phyloP scores from a whole-genome alignment of 2,329 filamentous ascomycete species.

The Pyricularia grisea region DNA sequence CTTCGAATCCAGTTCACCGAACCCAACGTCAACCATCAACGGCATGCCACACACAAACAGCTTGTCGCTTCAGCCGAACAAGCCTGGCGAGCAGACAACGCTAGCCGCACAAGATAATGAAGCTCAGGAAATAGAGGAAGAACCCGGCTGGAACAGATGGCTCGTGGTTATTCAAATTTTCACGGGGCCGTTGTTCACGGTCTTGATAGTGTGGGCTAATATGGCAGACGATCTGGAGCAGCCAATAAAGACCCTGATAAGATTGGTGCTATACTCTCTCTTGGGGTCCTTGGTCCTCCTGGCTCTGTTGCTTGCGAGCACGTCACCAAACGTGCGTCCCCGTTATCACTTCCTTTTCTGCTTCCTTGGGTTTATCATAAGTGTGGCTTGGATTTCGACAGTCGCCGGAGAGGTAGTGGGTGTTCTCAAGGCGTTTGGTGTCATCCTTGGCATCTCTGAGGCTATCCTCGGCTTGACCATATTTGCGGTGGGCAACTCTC shows the following conservation, averaged over 20 bases:
- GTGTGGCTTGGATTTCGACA: slow-evolving; percentile 92
- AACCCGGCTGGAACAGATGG: slow-evolving; percentile 74
- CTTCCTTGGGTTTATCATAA: slow-evolving; percentile 82
- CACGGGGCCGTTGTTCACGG: slow-evolving; percentile 75
- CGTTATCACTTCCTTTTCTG: slow-evolving; percentile 72
- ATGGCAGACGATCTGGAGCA: slow-evolving; percentile 39
- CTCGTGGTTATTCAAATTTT: slow-evolving; percentile 78
- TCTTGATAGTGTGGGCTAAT: slow-evolving; percentile 67
- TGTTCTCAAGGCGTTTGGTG: slow-evolving; percentile 84
- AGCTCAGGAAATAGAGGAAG: not conserved
- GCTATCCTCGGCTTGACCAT: slow-evolving; percentile 91
- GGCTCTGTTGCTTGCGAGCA: slow-evolving; percentile 56
- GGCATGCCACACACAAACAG: not conserved
- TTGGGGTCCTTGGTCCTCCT: slow-evolving; percentile 60
- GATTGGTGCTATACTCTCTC: slow-evolving; percentile 54
- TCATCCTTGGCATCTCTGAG: slow-evolving; percentile 87
- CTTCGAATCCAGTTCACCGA: not conserved
- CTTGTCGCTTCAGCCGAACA: not conserved
- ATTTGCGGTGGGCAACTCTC: slow-evolving; percentile 91
- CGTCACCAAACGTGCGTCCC: slow-evolving; percentile 56
- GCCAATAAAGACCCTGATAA: slow-evolving; percentile 40
- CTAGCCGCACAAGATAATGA: not conserved
- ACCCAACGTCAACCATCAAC: slow-evolving; percentile 1
- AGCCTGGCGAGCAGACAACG: not conserved
- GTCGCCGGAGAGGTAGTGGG: slow-evolving; percentile 94